Evolutionary conservation across 2,329 filamentous ascomycete genomes (phyloP).

Genomic region (Pseudogymnoascus sp.): DNA sequence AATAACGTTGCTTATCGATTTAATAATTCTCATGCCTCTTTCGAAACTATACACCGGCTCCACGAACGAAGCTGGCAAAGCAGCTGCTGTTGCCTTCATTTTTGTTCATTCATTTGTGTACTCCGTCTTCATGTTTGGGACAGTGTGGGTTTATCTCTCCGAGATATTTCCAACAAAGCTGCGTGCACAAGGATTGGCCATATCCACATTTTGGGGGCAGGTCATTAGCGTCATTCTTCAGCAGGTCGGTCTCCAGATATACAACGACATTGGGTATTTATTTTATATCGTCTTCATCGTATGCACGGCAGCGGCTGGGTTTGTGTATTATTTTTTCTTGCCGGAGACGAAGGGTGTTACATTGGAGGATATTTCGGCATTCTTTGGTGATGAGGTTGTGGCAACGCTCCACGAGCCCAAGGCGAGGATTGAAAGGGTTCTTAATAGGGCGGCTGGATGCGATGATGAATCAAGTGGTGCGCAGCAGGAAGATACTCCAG

Average conservation of each 20-base stretch:
- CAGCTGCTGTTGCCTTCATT: constrained; percentile 14
- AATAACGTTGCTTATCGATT: not conserved
- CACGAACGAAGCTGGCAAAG: constrained; percentile 10
- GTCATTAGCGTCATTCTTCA: constrained; percentile 4
- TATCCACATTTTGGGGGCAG: constrained; percentile 10
- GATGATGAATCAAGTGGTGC: not conserved
- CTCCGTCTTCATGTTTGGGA: constrained; percentile 13
- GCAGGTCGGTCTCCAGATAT: constrained; percentile 6
- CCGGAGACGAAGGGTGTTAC: constrained; percentile 9
- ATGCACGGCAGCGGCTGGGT: constrained; percentile 5
- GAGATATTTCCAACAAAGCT: constrained; percentile 11
- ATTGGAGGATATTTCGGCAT: constrained; percentile 4
- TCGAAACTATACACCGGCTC: constrained; percentile 3
- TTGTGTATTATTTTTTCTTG: constrained; percentile 8
- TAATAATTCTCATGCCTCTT: not conserved
- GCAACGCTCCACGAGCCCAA: constrained; percentile 6
- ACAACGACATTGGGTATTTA: constrained; percentile 9
- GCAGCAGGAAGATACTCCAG: not conserved
- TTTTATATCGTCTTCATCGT: constrained; percentile 14
- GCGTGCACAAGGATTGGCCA: constrained; percentile 10
- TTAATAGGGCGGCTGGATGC: not conserved
- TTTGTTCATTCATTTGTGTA: constrained; percentile 14
- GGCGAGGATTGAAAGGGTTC: not conserved
- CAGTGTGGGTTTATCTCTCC: constrained; percentile 7
- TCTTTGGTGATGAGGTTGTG: constrained; percentile 9